These are phyloP conservation scores for Vanrija sp. DNA, from an alignment of 1,284 basidiomycete species.

Conservation along the genomic window DNA sequence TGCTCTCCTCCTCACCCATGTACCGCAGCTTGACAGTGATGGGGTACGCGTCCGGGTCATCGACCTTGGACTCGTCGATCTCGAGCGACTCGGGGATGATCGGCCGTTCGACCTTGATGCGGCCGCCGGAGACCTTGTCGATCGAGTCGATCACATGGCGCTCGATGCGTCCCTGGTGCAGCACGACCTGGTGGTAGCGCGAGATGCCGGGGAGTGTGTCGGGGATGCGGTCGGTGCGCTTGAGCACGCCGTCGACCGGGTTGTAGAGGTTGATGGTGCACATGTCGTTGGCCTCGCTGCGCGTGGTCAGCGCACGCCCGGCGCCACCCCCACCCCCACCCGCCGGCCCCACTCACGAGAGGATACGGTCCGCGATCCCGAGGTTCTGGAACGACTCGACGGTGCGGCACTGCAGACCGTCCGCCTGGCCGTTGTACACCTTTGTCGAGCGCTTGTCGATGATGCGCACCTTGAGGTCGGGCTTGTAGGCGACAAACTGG, in stretches of 20 bases:
- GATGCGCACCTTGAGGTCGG: constrained; percentile 19
- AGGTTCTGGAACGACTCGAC: constrained; percentile 18
- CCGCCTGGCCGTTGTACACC: constrained; percentile 21
- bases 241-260: constrained; percentile 18
- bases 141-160: constrained; percentile 19
- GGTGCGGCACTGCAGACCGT: constrained; percentile 17
- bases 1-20: constrained; percentile 17
- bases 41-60: constrained; percentile 19
- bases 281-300: constrained; percentile 17
- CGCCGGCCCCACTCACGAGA: constrained; percentile 3
- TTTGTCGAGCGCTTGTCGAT: constrained; percentile 22
- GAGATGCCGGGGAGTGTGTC: constrained; percentile 21
- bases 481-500: constrained; percentile 12
- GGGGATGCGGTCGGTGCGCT: constrained; percentile 20
- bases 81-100: constrained; percentile 16
- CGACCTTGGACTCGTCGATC: constrained; percentile 12
- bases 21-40: constrained; percentile 14
- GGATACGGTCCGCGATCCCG: constrained; percentile 12
- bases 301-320: background rate
- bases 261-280: constrained; percentile 15
- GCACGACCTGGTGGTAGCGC: constrained; percentile 19
- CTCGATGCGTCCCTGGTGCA: constrained; percentile 21
- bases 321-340: no score
- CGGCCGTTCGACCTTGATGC: constrained; percentile 16
- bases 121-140: constrained; percentile 9